These are phyloP conservation scores for Elsinoe necatrix DNA, from an alignment of 2,329 filamentous ascomycete genomes.

Conservation along the genomic window DNA sequence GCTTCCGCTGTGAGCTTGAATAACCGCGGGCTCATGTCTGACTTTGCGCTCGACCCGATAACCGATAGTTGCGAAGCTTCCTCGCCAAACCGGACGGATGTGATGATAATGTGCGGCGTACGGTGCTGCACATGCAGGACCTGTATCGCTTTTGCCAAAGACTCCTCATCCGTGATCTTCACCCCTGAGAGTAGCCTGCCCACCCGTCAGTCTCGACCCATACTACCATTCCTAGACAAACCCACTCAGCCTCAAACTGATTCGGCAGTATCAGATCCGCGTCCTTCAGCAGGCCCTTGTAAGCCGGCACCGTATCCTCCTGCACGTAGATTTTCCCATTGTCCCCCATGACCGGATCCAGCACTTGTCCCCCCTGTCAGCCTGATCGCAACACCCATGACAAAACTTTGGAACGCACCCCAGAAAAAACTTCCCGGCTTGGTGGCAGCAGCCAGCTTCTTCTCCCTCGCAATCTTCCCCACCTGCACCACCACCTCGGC, in stretches of 20 bases:
- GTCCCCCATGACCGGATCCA: slow-evolving; percentile 98
- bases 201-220: slow-evolving; percentile 8
- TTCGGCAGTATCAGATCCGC: slow-evolving; percentile 93
- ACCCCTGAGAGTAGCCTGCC: slow-evolving; percentile 74
- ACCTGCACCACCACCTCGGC: slow-evolving; percentile 77
- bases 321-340: slow-evolving; percentile 87
- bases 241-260: slow-evolving; percentile 92
- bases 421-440: slow-evolving; percentile 78
- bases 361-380: slow-evolving; percentile 46
- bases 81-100: slow-evolving; percentile 65
- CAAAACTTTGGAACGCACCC: slow-evolving; percentile 44
- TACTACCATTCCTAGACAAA: slow-evolving; percentile 16
- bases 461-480: slow-evolving; percentile 71
- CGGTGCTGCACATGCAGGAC: slow-evolving; percentile 59
- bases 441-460: slow-evolving; percentile 56
- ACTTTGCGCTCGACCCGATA: slow-evolving; percentile 66
- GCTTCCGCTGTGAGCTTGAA: slow-evolving; percentile 83
- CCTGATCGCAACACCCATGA: not conserved
- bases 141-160: slow-evolving; percentile 65
- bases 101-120: slow-evolving; percentile 86
- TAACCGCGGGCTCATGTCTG: slow-evolving; percentile 59
- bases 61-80: slow-evolving; percentile 42
- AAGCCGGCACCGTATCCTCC: slow-evolving; percentile 83
- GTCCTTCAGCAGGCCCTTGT: slow-evolving; percentile 67
- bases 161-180: slow-evolving; percentile 66